Conservation (phyloP, 2,329 filamentous ascomycete genomes). For the Claviceps sorghi region DNA sequence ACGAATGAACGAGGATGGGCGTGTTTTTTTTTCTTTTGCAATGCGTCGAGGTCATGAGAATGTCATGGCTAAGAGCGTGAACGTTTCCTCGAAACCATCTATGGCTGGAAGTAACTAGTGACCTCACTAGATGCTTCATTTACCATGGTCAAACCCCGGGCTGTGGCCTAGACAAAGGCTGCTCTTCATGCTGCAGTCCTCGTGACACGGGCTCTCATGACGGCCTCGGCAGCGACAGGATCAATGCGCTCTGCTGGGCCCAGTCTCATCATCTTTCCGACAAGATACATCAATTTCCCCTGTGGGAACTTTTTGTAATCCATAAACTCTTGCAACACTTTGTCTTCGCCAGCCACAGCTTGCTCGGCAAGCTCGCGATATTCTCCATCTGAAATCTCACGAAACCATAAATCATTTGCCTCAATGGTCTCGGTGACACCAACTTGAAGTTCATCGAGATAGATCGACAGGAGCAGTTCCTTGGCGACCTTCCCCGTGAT, state of each 20-base stretch:
- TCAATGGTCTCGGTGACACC: slow-evolving; percentile 32
- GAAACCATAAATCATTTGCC: slow-evolving; percentile 37
- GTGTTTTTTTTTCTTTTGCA: too few species aligned
- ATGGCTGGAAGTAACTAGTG: too few species aligned
- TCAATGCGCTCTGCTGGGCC: slow-evolving; percentile 41
- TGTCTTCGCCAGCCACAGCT: slow-evolving; percentile 31
- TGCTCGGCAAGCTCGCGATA: slow-evolving; percentile 32
- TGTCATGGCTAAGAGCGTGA: too few species aligned
- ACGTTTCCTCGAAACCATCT: too few species aligned
- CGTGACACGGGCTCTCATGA: slow-evolving; percentile 24
- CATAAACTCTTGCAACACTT: slow-evolving; percentile 31
- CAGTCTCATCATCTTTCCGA: slow-evolving; percentile 42
- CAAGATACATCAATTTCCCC: slow-evolving; percentile 46
- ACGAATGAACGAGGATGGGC: too few species aligned
- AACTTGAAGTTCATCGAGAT: slow-evolving; percentile 29
- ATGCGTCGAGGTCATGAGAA: too few species aligned
- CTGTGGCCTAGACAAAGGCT: too few species aligned
- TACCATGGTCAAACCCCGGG: neutral
- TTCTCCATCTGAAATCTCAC: slow-evolving; percentile 31
- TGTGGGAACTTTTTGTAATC: slow-evolving; percentile 32
- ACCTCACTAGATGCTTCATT: too few species aligned
- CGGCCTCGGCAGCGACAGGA: slow-evolving; percentile 33
- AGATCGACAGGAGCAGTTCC: slow-evolving; percentile 39
- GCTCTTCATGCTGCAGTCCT: neutral
- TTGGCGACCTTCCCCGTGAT: slow-evolving; percentile 45